phyloP scores from a whole-genome alignment of 306 rosid species.

The Vigna hirtella region DNA sequence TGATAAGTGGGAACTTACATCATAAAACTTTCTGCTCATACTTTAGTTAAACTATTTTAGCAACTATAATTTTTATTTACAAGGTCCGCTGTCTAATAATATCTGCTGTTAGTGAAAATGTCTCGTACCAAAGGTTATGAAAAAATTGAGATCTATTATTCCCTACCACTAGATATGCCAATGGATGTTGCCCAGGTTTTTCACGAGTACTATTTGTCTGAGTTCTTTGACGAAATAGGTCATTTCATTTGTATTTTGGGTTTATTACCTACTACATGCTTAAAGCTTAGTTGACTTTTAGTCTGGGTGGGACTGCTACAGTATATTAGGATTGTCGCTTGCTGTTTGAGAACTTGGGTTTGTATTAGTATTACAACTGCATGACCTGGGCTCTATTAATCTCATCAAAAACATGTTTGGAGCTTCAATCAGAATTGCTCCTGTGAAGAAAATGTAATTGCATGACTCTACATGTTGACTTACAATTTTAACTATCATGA shows the following conservation, averaged over 20 bases:
- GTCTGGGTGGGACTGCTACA: neutral
- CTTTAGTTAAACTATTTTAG: neutral
- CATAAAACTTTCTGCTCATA: constrained; percentile 28
- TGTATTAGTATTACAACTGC: neutral
- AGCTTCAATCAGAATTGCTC: no score
- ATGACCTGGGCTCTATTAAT: neutral
- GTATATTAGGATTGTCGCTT: neutral
- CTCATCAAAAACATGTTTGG: neutral
- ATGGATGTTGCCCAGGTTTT: neutral
- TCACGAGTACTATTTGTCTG: neutral
- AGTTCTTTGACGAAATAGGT: neutral
- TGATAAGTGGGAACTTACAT: constrained; percentile 1
- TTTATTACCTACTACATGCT: neutral
- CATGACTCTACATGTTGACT: no score
- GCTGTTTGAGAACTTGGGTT: neutral
- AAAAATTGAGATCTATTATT: neutral
- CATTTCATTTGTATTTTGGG: neutral
- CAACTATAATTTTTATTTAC: neutral
- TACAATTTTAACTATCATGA: neutral
- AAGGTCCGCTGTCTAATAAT: constrained; percentile 2
- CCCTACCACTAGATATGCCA: neutral
- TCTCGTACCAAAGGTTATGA: neutral
- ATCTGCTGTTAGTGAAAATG: neutral
- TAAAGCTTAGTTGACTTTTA: neutral
- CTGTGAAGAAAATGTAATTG: no score